phyloP scores from a whole-genome alignment of 1,284 basidiomycete genomes.

The Pseudozyma thailandica region DNA sequence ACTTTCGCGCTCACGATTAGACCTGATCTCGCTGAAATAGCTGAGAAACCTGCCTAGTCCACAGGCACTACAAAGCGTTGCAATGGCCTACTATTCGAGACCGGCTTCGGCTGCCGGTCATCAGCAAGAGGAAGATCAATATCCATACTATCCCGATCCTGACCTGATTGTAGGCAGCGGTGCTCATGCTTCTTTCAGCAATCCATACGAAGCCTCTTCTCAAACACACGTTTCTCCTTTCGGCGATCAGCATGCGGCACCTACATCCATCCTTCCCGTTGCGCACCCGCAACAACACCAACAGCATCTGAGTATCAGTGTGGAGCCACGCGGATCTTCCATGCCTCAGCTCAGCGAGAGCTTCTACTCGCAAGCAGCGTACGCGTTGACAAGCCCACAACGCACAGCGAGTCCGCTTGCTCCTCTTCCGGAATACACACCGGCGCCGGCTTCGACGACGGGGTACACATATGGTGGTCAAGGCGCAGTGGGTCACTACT shows the following conservation, averaged over 20 bases:
- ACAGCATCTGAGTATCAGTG: constrained; percentile 28
- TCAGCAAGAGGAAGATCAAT: constrained; percentile 27
- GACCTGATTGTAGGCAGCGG: constrained; percentile 32
- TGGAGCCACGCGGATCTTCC: constrained; percentile 23
- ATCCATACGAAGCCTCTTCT: constrained; percentile 32
- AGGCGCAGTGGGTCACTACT: constrained; percentile 34
- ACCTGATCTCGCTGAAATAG: background rate
- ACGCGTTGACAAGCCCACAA: constrained; percentile 39
- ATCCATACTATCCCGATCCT: constrained; percentile 48
- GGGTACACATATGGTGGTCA: constrained; percentile 39
- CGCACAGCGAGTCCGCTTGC: constrained; percentile 13
- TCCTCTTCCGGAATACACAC: constrained; percentile 23
- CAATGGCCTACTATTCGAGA: constrained; percentile 30
- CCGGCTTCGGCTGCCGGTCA: constrained; percentile 34
- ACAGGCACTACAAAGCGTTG: background rate
- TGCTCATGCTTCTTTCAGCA: constrained; percentile 25
- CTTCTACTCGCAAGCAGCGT: constrained; percentile 60
- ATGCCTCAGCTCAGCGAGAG: constrained; percentile 54
- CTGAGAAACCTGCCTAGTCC: background rate
- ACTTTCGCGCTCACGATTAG: background rate
- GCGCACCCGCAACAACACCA: constrained; percentile 29
- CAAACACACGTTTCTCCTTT: constrained; percentile 27
- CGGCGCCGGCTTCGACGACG: background rate
- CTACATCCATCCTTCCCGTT: constrained; percentile 17
- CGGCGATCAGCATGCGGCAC: constrained; percentile 13